Evolutionary conservation across 495 filamentous ascomycete species (phyloP), one percentile per base, ranked within the genome.

Genomic region (Neurospora hispaniola): DNA sequence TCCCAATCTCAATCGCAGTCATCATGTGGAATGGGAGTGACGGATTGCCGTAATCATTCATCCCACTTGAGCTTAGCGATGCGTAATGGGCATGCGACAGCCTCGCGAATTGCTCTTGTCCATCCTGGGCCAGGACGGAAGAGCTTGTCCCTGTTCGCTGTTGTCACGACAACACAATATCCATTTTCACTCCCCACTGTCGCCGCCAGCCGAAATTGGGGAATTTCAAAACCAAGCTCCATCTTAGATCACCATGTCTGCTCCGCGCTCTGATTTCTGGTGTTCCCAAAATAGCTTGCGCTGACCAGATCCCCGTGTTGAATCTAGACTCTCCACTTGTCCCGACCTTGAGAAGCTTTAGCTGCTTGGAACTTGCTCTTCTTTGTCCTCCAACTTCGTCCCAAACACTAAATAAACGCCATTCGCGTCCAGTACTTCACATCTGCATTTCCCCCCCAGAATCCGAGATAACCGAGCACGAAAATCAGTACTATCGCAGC

Each of bases 181-280:
- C 46, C 43, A 74, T 78, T 73, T 73, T 59, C 69, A 73, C 77
- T 38, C 77, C 66, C 75, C 72, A 62, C 73, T 43, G 20, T 71
- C 62, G 72, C 72, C 70, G 72, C 78, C 76, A 75, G 75, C 75
- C 75, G 75, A 75, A 70, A 77, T 73, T 76, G 70, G 73, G 70
- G 73, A 27, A 66, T 35, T 66, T 66, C 35, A 27, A 66, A 62
- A 66, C 16, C 27, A 14, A 66, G 27, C 54, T 35, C 27, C 54
- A 35, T 66, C 54, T 66, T 31, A 14, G 54, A 66, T 66, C 54
- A 66, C 54, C 54, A 35, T 62, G 27, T 35, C 54, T 18, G 12
- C 54, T 62, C 54, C 54, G 14, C 12, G 54, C 54, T 62, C 54
- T 35, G 54, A 62, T 31, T 62, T 27, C 54, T 31, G 35, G 27